These are phyloP conservation scores for Raphanus hybrid DNA, from an alignment of 441 rosid genomes.

Conservation along the genomic window DNA sequence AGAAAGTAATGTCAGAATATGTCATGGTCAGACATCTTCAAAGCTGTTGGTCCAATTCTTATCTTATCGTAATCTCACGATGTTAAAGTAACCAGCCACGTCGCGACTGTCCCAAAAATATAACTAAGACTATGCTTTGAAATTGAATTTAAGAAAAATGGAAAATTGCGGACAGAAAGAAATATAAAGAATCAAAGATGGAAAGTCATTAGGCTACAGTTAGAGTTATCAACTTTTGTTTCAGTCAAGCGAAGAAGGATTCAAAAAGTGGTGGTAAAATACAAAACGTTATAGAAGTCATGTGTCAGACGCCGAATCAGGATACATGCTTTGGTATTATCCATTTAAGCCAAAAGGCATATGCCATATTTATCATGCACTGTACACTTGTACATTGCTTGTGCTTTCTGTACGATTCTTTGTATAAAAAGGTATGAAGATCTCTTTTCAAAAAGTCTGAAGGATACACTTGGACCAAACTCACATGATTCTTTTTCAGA, in stretches of 20 bases:
- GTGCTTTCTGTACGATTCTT: constrained; percentile 9
- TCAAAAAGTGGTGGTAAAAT: neutral
- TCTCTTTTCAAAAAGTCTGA: neutral
- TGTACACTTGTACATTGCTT: constrained; percentile 14
- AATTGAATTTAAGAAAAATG: neutral
- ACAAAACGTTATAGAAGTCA: constrained; percentile 3
- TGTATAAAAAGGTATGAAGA: neutral
- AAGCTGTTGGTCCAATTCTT: constrained; percentile 41
- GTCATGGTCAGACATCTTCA: constrained; percentile 27
- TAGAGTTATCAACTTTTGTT: neutral
- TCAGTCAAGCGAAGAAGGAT: neutral
- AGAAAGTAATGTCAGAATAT: constrained; percentile 32
- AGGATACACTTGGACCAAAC: constrained; percentile 2
- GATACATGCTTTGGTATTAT: constrained; percentile 32
- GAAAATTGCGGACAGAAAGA: too few species aligned
- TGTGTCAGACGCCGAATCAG: constrained; percentile 13
- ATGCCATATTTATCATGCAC: constrained; percentile 21
- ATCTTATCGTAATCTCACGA: constrained; percentile 36
- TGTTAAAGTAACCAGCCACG: constrained; percentile 20
- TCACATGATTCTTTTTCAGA: constrained; percentile 6
- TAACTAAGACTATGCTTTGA: neutral
- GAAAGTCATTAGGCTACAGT: neutral
- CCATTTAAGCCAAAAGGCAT: constrained; percentile 34
- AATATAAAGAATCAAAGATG: neutral
- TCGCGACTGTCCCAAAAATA: neutral